Evolutionary conservation across 768 basidiomycete species (phyloP).

Genomic region (Tricholoma matsutake): DNA sequence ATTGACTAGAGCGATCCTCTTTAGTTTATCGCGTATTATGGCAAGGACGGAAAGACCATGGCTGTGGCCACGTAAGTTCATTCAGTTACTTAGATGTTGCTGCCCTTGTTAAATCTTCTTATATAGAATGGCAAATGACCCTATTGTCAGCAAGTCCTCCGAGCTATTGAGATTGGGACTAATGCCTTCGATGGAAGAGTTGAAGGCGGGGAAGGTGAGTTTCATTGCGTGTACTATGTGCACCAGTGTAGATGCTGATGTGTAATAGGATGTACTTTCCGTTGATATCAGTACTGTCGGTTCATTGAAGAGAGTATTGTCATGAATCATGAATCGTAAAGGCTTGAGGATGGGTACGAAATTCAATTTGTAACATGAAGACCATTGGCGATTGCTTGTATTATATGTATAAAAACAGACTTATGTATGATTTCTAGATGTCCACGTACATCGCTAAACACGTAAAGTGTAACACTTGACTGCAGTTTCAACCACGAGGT

Average conservation of each 20-base stretch:
- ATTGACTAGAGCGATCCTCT: not conserved
- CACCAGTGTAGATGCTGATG: not conserved
- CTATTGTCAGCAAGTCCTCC: conserved; percentile 72
- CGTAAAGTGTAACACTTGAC: too few species aligned
- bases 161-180: conserved; percentile 74
- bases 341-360: not conserved
- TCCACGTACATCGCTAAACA: not conserved
- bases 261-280: conserved; percentile 34
- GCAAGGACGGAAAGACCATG: conserved; percentile 57
- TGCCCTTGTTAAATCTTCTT: not conserved
- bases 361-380: not conserved
- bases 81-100: not conserved
- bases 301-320: conserved; percentile 2
- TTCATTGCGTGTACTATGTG: not conserved
- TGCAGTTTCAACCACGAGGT: too few species aligned
- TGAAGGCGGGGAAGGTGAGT: conserved; percentile 69
- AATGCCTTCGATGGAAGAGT: conserved; percentile 76
- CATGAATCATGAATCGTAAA: not conserved
- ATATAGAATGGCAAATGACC: conserved; percentile 75
- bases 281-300: conserved; percentile 37
- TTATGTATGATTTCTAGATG: not conserved
- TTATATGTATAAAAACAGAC: too few species aligned
- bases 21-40: conserved; percentile 81
- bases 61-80: conserved; percentile 59
- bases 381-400: too few species aligned